phyloP scores from a whole-genome alignment of 2,329 filamentous ascomycete species.

The Dichotomopilus funicola region DNA sequence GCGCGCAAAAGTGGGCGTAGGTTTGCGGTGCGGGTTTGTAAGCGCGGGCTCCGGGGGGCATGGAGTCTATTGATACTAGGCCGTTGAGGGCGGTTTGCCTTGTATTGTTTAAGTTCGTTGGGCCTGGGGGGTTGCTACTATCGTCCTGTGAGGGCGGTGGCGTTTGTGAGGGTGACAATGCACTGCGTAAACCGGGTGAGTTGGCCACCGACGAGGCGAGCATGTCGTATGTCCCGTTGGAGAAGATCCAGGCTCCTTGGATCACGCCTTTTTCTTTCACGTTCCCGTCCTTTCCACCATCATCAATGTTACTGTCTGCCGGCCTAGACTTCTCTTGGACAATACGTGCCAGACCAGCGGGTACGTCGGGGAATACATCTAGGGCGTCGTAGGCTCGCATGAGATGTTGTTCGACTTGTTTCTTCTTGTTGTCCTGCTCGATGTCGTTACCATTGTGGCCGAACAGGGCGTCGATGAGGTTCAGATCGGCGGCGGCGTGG shows the following conservation, averaged over 20 bases:
- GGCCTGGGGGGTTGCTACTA: no score
- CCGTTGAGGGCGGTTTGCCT: no score
- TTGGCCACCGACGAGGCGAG: conserved; percentile 52
- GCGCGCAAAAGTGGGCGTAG: conserved; percentile 44
- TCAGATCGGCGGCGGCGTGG: conserved; percentile 57
- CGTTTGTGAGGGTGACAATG: no score
- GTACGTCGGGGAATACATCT: conserved; percentile 58
- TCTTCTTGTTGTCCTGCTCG: no score
- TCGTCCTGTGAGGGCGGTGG: no score
- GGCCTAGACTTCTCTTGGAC: conserved; percentile 26
- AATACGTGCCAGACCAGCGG: conserved; percentile 39
- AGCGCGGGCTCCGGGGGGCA: conserved; percentile 25
- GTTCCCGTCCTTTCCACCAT: background rate
- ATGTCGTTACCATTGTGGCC: conserved; percentile 1
- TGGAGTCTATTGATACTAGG: no score
- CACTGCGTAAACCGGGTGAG: conserved; percentile 44
- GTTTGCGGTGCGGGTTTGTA: conserved; percentile 61
- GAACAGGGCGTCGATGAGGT: conserved; percentile 35
- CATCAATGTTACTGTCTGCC: background rate
- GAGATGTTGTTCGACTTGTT: conserved; percentile 28
- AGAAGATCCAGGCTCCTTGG: conserved; percentile 58
- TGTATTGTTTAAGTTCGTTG: no score
- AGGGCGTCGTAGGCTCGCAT: conserved; percentile 61
- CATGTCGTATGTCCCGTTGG: conserved; percentile 62
- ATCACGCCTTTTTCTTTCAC: conserved; percentile 24